These are phyloP conservation scores for Trypanosoma melophagium DNA, from an alignment of 208 protist species.

Conservation along the genomic window DNA sequence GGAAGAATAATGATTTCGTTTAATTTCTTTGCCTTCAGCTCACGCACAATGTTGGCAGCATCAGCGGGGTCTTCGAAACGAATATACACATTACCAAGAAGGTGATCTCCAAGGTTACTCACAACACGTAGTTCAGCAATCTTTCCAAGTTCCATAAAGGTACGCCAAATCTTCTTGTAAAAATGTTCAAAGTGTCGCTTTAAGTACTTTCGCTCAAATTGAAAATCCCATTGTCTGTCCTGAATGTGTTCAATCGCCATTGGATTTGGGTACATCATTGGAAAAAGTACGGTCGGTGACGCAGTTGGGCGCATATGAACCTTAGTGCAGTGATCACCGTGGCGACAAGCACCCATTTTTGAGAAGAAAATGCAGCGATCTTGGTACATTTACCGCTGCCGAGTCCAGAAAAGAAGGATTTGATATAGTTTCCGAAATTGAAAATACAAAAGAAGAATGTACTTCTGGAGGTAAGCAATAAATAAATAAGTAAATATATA, in stretches of 20 bases:
- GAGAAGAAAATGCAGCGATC: conserved; percentile 95
- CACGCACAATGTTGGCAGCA: conserved; percentile 75
- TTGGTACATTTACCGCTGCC: conserved; percentile 25
- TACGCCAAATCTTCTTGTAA: conserved; percentile 96
- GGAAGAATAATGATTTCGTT: conserved; percentile 86
- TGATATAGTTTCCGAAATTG: not conserved
- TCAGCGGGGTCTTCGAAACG: conserved; percentile 91
- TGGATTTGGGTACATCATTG: conserved; percentile 96
- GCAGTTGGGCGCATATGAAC: conserved; percentile 91
- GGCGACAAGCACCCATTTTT: conserved; percentile 98
- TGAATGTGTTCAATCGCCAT: conserved; percentile 53
- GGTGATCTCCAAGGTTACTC: conserved; percentile 96
- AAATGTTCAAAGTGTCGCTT: conserved; percentile 96
- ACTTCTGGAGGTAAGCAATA: not conserved
- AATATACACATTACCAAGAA: conserved; percentile 98
- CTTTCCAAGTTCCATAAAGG: conserved; percentile 91
- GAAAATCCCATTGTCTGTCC: conserved; percentile 50
- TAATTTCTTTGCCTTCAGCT: conserved; percentile 89
- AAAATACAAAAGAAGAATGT: conserved; percentile 1
- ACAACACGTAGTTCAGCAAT: conserved; percentile 96
- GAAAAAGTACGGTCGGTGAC: conserved; percentile 95
- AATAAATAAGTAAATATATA: not conserved
- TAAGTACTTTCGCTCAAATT: conserved; percentile 87
- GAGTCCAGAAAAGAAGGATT: too few species aligned
- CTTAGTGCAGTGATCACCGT: conserved; percentile 96